Conservation (phyloP, 2,329 filamentous ascomycete species). For the Aureobasidium sp. region DNA sequence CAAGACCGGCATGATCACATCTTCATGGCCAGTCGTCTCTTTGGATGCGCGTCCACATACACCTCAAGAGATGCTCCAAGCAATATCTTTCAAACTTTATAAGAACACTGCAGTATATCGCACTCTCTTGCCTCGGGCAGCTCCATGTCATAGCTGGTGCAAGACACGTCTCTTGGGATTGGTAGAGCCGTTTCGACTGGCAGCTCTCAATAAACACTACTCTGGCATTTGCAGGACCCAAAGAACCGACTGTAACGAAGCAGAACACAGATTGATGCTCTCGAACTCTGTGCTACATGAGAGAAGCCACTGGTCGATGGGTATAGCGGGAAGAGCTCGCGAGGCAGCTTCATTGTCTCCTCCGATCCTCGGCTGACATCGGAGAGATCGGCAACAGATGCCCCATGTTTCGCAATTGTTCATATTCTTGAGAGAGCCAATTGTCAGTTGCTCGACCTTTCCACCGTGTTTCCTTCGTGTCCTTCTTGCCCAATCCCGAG, state of each 20-base stretch:
- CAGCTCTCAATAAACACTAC: neutral
- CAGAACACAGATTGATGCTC: neutral
- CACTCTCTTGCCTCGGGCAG: neutral
- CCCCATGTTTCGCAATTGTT: slow-evolving; percentile 1
- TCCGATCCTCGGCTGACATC: slow-evolving; percentile 8
- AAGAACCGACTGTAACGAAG: neutral
- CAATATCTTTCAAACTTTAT: too few species aligned
- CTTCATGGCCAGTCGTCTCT: too few species aligned
- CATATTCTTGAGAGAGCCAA: neutral
- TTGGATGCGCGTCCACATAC: too few species aligned
- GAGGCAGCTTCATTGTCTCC: neutral
- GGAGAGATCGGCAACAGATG: slow-evolving; percentile 5
- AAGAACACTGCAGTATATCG: neutral
- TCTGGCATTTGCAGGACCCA: neutral
- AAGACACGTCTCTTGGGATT: neutral
- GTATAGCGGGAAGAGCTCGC: neutral
- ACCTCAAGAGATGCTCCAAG: too few species aligned
- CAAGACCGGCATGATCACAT: neutral
- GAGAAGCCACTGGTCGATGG: neutral
- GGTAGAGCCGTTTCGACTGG: neutral
- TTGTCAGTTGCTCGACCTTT: neutral
- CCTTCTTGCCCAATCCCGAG: neutral
- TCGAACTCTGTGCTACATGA: neutral
- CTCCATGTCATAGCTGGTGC: neutral
- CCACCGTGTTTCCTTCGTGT: neutral